These are phyloP conservation scores for Pyrus betulifolia DNA, from an alignment of 306 rosid genomes.

Conservation along the genomic window DNA sequence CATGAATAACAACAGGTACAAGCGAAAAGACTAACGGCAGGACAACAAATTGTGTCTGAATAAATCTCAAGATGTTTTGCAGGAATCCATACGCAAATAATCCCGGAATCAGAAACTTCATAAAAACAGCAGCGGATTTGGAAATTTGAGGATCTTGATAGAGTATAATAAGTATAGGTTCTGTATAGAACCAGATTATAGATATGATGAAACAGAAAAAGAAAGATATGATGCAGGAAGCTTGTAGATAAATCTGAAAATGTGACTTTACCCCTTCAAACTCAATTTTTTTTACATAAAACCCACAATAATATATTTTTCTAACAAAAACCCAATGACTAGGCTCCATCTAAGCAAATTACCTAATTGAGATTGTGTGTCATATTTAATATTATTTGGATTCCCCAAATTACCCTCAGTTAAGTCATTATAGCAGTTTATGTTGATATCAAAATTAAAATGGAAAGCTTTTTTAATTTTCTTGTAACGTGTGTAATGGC, in stretches of 20 bases:
- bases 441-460: too few relatives aligned
- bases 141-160: slow-evolving; percentile 59
- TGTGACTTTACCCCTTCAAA: too few relatives aligned
- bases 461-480: too few relatives aligned
- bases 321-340: too few relatives aligned
- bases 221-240: slow-evolving; percentile 52
- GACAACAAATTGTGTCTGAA: slow-evolving; percentile 34
- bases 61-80: slow-evolving; percentile 62
- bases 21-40: slow-evolving; percentile 7
- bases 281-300: too few relatives aligned
- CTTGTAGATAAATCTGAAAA: slow-evolving; percentile 70
- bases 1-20: slow-evolving; percentile 42
- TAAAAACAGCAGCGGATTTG: slow-evolving; percentile 41
- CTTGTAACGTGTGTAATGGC: too few relatives aligned
- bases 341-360: too few relatives aligned
- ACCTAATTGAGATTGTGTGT: too few relatives aligned
- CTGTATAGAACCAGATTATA: slow-evolving; percentile 48
- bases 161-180: slow-evolving; percentile 45
- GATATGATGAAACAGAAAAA: slow-evolving; percentile 39
- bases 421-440: too few relatives aligned
- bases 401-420: too few relatives aligned
- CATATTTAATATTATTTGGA: too few relatives aligned
- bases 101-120: slow-evolving; percentile 54
- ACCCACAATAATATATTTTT: too few relatives aligned
- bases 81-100: slow-evolving; percentile 55